Evolutionary conservation across 2,329 filamentous ascomycete species (phyloP).

Genomic region (Botrytis galanthina): DNA sequence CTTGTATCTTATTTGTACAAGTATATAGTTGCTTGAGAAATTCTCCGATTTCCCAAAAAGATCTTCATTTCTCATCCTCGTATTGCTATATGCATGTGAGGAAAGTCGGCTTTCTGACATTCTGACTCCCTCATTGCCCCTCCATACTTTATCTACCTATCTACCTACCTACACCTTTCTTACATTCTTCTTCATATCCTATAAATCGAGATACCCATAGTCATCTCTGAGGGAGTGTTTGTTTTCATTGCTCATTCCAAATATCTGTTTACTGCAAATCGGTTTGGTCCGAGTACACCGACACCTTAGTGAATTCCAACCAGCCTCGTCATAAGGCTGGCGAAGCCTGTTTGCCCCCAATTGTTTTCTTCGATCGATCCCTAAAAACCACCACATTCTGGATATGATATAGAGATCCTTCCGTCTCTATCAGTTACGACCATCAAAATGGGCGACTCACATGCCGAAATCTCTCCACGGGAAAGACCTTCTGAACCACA

Average conservation of each 20-base stretch:
- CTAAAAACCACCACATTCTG: neutral
- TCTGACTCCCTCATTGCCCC: neutral
- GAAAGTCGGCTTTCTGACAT: neutral
- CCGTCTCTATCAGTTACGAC: neutral
- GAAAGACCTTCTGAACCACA: slow-evolving; percentile 17
- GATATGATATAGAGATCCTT: slow-evolving; percentile 7
- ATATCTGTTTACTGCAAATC: neutral
- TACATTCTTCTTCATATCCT: neutral
- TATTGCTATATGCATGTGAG: neutral
- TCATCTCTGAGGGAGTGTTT: neutral
- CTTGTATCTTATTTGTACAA: neutral
- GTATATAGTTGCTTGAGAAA: neutral
- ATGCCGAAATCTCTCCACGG: neutral
- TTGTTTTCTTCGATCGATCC: neutral
- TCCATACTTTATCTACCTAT: neutral
- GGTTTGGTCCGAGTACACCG: neutral
- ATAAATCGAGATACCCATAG: neutral
- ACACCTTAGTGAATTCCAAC: neutral
- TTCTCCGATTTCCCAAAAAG: neutral
- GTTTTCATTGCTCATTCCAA: neutral
- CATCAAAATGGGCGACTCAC: neutral
- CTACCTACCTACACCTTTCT: neutral
- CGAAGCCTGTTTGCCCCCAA: neutral
- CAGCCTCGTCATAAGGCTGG: slow-evolving; percentile 7
- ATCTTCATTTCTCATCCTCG: neutral